Base-by-base conservation (phyloP, 305 asterid genomes). In the Plantago coronopus region DNA sequence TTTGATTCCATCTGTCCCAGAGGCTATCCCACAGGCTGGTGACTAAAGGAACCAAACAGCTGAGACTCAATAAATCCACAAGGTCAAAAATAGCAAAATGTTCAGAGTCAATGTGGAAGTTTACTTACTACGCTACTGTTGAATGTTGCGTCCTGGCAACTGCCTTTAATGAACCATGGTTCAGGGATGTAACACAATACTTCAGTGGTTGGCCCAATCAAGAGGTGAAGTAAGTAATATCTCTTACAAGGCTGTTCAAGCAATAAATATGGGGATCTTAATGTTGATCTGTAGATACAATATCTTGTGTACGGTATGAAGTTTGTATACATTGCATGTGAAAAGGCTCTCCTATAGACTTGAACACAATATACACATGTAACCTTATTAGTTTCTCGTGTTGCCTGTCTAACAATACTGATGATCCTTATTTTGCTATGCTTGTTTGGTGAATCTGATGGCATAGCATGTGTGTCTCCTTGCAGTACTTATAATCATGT, bases 81-180 rank as follows among this genome's bases (percentile, higher is more conserved):
- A 83, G 74, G 71, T 69, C 74, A 64, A 86, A 86, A 66, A 63
- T 83, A 48, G 75, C 34, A 10, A 88, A 85, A 72, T 81, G 83
- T 68, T 72, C 88, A 4, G 95, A 85, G 72, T 88, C 96, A 42
- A 71, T 88, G 90, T 86, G 96, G 96, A 88, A 86, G 72, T 69
- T 86, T 25, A 65, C 81, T 17, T 88, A 88, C 74, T 85, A 83
- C 64, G 84, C 79, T 47, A 68, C 75, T 44, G 59, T 78, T 57
- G 95, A 88, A 73, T 62, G 48, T 57, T 83, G 73, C 60, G 59
- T 83, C 48, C 57, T 88, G 70, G 75, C 69, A 57, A 66, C 71
- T 65, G 48, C 63, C 46, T 76, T 75, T 61, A 48, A 64, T 8
- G 88, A 78, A 63, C 78, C 96, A 40, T 85, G 90, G 93, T 85